A percentile compares a stretch with the other conserved stretches of the same genome.
phyloP scores from a whole-genome alignment of 2,329 filamentous ascomycete genomes.

The Pezicula rhizophila region DNA sequence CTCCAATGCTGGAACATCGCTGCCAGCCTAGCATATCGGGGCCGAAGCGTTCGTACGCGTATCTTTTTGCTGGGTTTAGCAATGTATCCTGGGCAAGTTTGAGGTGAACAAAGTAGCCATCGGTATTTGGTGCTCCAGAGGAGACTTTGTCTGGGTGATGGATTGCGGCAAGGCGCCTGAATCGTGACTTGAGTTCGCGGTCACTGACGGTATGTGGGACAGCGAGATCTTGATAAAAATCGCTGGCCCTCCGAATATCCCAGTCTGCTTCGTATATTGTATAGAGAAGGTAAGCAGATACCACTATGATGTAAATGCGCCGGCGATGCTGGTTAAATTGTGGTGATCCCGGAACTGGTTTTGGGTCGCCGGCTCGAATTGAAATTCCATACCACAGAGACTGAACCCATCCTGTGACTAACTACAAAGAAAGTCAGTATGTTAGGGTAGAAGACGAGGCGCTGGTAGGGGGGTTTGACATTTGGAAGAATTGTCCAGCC shows the following conservation, averaged over 20 bases:
- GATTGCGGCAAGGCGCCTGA: slow-evolving; percentile 66
- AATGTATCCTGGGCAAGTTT: slow-evolving; percentile 80
- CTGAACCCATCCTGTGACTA: slow-evolving; percentile 73
- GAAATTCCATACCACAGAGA: slow-evolving; percentile 79
- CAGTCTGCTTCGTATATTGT: slow-evolving; percentile 90
- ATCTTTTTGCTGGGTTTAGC: slow-evolving; percentile 67
- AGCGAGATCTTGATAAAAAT: slow-evolving; percentile 75
- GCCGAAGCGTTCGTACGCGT: slow-evolving; percentile 87
- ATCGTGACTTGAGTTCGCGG: slow-evolving; percentile 73
- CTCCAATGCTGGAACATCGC: slow-evolving; percentile 60
- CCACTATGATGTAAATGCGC: slow-evolving; percentile 76
- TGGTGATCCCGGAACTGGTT: slow-evolving; percentile 63
- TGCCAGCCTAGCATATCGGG: slow-evolving; percentile 63
- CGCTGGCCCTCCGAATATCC: slow-evolving; percentile 62
- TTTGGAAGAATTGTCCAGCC: slow-evolving; percentile 59
- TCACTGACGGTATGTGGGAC: slow-evolving; percentile 65
- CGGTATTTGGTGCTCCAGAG: slow-evolving; percentile 22
- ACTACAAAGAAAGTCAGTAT: slow-evolving; percentile 38
- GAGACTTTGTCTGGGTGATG: slow-evolving; percentile 78
- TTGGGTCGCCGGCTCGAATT: slow-evolving; percentile 82
- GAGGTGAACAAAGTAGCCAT: slow-evolving; percentile 69
- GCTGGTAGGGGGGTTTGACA: slow-evolving; percentile 32
- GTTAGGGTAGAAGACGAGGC: not conserved
- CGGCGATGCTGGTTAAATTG: slow-evolving; percentile 70
- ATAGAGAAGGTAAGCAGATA: slow-evolving; percentile 79